These are phyloP conservation scores for Saccharomycopsis synnaedendra DNA, from an alignment of 805 yeast genomes.

Conservation along the genomic window DNA sequence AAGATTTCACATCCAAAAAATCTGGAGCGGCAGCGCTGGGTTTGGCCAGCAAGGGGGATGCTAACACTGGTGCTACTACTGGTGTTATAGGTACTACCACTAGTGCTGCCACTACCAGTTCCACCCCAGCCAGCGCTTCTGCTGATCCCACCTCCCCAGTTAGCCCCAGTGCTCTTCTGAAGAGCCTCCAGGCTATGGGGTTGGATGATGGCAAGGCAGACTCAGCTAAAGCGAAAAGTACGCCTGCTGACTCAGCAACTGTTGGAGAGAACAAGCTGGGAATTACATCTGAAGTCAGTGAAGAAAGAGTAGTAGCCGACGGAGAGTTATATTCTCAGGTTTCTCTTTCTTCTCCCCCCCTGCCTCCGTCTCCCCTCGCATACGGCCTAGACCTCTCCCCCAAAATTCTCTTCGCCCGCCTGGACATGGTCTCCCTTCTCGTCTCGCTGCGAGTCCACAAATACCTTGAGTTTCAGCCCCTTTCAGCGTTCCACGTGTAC, in stretches of 20 bases:
- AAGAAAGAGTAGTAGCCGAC: constrained; percentile 37
- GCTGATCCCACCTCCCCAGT: too few species aligned
- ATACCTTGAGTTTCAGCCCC: constrained; percentile 84
- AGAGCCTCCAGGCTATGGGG: too few species aligned
- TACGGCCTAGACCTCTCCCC: constrained; percentile 77
- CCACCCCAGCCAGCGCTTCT: too few species aligned
- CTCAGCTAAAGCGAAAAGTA: constrained; percentile 17
- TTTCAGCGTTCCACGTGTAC: constrained; percentile 84
- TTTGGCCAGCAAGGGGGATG: constrained; percentile 19
- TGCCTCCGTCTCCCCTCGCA: too few species aligned
- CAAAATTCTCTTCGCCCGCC: constrained; percentile 75
- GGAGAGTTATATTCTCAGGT: constrained; percentile 34
- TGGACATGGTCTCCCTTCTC: constrained; percentile 72
- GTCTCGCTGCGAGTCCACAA: constrained; percentile 80
- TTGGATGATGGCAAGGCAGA: too few species aligned
- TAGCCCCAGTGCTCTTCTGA: too few species aligned
- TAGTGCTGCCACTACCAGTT: too few species aligned
- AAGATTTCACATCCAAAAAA: constrained; percentile 59
- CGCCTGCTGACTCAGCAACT: constrained; percentile 19
- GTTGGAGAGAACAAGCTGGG: constrained; percentile 52
- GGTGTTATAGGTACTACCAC: too few species aligned
- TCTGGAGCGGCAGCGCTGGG: too few species aligned
- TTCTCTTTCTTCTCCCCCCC: too few species aligned
- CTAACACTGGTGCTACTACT: constrained; percentile 31
- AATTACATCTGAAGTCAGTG: constrained; percentile 58